These are phyloP conservation scores for Pythium periplocum DNA, from an alignment of 352 stramenopile species.

Conservation along the genomic window DNA sequence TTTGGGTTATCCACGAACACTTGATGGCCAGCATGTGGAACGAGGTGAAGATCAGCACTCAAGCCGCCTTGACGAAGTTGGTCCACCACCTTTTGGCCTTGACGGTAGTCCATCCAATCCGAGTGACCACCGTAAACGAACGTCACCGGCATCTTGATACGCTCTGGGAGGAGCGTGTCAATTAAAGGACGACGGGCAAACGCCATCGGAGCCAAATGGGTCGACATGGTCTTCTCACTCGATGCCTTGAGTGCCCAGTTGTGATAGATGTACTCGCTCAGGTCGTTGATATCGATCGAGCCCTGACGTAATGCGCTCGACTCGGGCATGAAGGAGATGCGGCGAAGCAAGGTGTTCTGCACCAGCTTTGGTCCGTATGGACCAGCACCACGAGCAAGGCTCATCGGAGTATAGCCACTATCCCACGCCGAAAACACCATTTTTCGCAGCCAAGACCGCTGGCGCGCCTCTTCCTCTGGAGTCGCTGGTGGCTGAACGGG, in stretches of 20 bases:
- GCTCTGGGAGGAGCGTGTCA: conserved; percentile 48
- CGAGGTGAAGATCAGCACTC: conserved; percentile 43
- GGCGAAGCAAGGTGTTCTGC: conserved; percentile 49
- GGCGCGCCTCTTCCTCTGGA: conserved; percentile 27
- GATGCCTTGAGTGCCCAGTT: conserved; percentile 81
- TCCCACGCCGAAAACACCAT: conserved; percentile 58
- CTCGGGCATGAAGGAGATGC: conserved; percentile 72
- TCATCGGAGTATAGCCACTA: conserved; percentile 71
- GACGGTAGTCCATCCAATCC: conserved; percentile 85
- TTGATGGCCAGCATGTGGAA: conserved; percentile 68
- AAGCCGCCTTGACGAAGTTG: conserved; percentile 29
- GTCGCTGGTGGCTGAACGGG: conserved; percentile 34
- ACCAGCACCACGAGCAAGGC: conserved; percentile 55
- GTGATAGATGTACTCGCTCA: conserved; percentile 81
- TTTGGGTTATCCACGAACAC: conserved; percentile 80
- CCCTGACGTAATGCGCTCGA: conserved; percentile 66
- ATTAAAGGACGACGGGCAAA: conserved; percentile 62
- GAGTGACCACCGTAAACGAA: conserved; percentile 79
- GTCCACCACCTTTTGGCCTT: conserved; percentile 59
- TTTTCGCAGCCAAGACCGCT: conserved; percentile 45
- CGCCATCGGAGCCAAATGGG: conserved; percentile 65
- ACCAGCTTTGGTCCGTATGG: conserved; percentile 79
- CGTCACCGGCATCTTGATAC: conserved; percentile 70
- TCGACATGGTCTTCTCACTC: conserved; percentile 68
- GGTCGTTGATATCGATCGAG: conserved; percentile 46